These are phyloP conservation scores for Rhizopus stolonifer DNA, from an alignment of 371 early-diverging fungal species.

Conservation along the genomic window DNA sequence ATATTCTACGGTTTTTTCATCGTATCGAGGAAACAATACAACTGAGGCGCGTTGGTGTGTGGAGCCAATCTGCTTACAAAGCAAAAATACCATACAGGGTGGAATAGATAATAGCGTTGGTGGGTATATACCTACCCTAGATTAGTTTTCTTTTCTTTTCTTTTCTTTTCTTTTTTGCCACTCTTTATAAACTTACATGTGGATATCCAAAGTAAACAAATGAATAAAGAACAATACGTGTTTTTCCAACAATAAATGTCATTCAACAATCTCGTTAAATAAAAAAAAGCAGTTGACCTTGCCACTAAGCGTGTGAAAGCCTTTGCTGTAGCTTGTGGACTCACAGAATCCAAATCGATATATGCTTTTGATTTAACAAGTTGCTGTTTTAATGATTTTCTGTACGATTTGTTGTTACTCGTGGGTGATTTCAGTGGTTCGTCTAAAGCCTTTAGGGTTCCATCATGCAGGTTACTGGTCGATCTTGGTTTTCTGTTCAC, in stretches of 20 bases:
- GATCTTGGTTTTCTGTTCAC: constrained; percentile 3
- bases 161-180: background rate
- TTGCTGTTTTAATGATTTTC: constrained; percentile 24
- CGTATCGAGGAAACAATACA: constrained; percentile 33
- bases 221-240: constrained; percentile 12
- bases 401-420: constrained; percentile 16
- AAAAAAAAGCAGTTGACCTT: constrained; percentile 37
- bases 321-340: constrained; percentile 43
- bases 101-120: constrained; percentile 25
- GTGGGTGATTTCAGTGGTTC: constrained; percentile 30
- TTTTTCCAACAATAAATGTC: constrained; percentile 39
- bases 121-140: constrained; percentile 29
- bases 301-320: constrained; percentile 43
- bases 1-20: constrained; percentile 40
- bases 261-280: constrained; percentile 17
- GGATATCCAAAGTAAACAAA: constrained; percentile 19
- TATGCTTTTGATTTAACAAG: constrained; percentile 13
- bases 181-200: constrained; percentile 10
- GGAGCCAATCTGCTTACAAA: constrained; percentile 24
- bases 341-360: constrained; percentile 8
- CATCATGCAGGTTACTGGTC: background rate
- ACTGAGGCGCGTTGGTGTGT: constrained; percentile 22
- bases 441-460: constrained; percentile 1
- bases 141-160: background rate
- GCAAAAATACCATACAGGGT: constrained; percentile 16